phyloP scores from a whole-genome alignment of 2,329 filamentous ascomycete species.

The Aurifilum marmelostoma region DNA sequence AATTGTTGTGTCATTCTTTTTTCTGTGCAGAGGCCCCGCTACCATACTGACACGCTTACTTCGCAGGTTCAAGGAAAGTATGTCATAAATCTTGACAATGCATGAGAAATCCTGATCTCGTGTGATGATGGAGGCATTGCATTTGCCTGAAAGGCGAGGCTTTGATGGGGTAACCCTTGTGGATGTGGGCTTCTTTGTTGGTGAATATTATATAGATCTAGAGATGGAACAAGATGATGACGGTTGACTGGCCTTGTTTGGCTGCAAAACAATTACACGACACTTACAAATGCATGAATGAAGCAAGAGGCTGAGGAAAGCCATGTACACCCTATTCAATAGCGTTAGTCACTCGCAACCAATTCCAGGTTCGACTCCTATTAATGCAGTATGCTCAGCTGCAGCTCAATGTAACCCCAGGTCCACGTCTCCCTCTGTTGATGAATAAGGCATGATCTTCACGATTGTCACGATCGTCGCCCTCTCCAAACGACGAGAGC shows the following conservation, averaged over 20 bases:
- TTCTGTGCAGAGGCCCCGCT: background rate
- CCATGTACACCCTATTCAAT: too few relatives aligned
- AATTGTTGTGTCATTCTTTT: too few relatives aligned
- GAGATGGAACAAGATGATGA: too few relatives aligned
- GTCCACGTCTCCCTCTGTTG: background rate
- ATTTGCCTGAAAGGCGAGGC: background rate
- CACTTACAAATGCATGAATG: too few relatives aligned
- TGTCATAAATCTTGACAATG: conserved; percentile 24
- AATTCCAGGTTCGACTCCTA: too few relatives aligned
- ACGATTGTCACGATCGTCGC: too few relatives aligned
- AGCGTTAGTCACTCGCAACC: too few relatives aligned
- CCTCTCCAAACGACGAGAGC: too few relatives aligned
- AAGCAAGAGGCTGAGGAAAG: too few relatives aligned
- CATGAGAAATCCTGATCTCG: background rate
- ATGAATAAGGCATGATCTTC: too few relatives aligned
- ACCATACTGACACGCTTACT: background rate
- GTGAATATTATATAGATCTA: background rate
- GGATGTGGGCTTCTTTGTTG: background rate
- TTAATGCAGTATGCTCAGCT: background rate
- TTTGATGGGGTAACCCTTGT: background rate
- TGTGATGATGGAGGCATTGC: background rate
- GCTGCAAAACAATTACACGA: too few relatives aligned
- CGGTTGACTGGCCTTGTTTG: too few relatives aligned
- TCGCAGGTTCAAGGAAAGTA: conserved; percentile 27
- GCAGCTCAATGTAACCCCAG: background rate